Evolutionary conservation across 495 filamentous ascomycete species (phyloP), one percentile per base, ranked within the genome.

Genomic region (Podospora fimiseda): DNA sequence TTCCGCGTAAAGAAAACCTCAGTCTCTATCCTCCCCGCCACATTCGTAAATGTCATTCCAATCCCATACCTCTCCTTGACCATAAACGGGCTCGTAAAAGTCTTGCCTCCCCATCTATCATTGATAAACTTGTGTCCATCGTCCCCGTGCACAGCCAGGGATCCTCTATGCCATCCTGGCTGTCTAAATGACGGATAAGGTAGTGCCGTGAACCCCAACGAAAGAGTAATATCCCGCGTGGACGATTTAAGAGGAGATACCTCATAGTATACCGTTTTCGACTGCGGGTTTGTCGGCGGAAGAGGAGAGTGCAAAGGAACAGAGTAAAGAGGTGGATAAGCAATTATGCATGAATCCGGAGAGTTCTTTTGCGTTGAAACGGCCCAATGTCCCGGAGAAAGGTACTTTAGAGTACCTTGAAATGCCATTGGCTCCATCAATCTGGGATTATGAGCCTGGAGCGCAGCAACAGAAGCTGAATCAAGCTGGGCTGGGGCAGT

Each of bases 101-200:
- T 75, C 55, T 80, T 82, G 2, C 92, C 92, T 19, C 92, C 92
- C 74, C 77, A 90, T 1, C 80, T 78, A 62, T 96, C 88, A 71
- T 96, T 94, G 54, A 93, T 77, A 65, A 88, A 97, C 57, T 81
- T 78, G 59, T 87, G 82, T 9, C 92, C 92, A 66, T 97, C 92
- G 64, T 97, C 92, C 2, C 87, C 86, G 59, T 95, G 93, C 9
- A 96, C 84, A 6, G 79, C 92, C n/a, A 96, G 61, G 42, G 84
- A 87, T 1, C 80, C 90, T 23, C 91, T 74, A 63, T 97, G 85
- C 92, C 92, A 96, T 2, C 92, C 92, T 0, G 92, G 92, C 50
- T 93, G 79, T 39, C 92, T 80, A 78, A 90, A 96, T 0, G 79
- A 75, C 0, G 92, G 92, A 67, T 95, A 96, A 16, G 92, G 92